Conservation (phyloP, 371 early-diverging fungal genomes). For the Dinochytrium kinnereticum region DNA sequence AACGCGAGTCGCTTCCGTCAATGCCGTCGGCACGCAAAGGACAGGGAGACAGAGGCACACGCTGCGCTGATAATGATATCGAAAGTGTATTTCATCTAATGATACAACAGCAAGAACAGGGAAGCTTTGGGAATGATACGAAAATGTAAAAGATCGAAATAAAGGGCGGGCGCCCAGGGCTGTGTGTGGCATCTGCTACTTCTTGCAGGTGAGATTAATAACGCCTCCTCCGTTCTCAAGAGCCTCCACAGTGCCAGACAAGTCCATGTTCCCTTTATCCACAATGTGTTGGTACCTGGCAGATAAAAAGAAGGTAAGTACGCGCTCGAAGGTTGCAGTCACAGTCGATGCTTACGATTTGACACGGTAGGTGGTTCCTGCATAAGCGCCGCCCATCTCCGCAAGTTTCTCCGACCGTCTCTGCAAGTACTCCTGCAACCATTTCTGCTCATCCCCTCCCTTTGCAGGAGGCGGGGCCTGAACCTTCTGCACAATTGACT, state of each 20-base stretch:
- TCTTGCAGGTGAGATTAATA: not conserved
- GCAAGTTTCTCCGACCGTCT: not conserved
- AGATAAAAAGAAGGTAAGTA: not conserved
- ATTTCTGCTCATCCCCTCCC: constrained; percentile 22
- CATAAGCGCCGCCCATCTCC: constrained; percentile 17
- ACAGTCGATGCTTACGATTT: not conserved
- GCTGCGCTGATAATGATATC: too few species aligned
- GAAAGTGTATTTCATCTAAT: too few species aligned
- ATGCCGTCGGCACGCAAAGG: too few species aligned
- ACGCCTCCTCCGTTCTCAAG: constrained; percentile 17
- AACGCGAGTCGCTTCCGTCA: too few species aligned
- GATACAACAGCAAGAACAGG: too few species aligned
- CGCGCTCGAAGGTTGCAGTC: not conserved
- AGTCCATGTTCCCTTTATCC: constrained; percentile 15
- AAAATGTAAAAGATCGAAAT: too few species aligned
- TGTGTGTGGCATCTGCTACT: too few species aligned
- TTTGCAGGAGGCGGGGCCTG: not conserved
- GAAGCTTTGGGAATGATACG: too few species aligned
- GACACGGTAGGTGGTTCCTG: not conserved
- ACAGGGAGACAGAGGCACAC: too few species aligned
- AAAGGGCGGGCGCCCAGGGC: too few species aligned
- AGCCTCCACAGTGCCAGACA: not conserved
- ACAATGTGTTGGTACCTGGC: not conserved
- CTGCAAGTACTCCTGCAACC: not conserved
- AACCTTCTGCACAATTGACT: constrained; percentile 1